A percentile compares a stretch with the other conserved stretches of the same genome.
phyloP scores from a whole-genome alignment of 129 eudicot genomes.

The Erigeron canadensis region DNA sequence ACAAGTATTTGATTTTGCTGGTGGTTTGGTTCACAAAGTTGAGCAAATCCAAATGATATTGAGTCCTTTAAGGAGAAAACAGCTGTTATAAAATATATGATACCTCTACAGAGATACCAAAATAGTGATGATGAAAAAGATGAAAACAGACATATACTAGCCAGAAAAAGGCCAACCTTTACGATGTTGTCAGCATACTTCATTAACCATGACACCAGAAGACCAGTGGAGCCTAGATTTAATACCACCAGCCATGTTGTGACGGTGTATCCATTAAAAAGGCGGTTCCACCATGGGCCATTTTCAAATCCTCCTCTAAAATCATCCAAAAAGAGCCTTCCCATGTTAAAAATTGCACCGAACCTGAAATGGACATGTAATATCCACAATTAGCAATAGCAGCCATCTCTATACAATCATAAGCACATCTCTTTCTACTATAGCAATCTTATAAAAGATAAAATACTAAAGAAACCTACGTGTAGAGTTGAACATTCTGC shows the following conservation, averaged over 20 bases:
- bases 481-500: conserved; percentile 92
- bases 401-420: neutral
- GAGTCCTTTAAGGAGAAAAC: conserved; percentile 5
- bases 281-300: conserved; percentile 93
- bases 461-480: conserved; percentile 48
- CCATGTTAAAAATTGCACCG: conserved; percentile 90
- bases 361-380: conserved; percentile 48
- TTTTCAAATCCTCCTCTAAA: conserved; percentile 83
- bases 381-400: neutral
- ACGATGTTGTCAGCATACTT: conserved; percentile 97
- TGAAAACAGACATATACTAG: neutral
- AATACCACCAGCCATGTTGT: conserved; percentile 93
- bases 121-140: conserved; percentile 17
- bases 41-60: conserved; percentile 2
- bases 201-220: conserved; percentile 95
- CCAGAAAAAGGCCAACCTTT: conserved; percentile 51
- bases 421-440: neutral
- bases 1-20: neutral
- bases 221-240: conserved; percentile 91
- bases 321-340: conserved; percentile 72
- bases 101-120: neutral
- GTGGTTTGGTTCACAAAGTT: conserved; percentile 4
- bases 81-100: neutral
- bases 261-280: conserved; percentile 74
- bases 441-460: neutral